Evolutionary conservation across 2,329 filamentous ascomycete species (phyloP).

Genomic region (Colletotrichum cereale): DNA sequence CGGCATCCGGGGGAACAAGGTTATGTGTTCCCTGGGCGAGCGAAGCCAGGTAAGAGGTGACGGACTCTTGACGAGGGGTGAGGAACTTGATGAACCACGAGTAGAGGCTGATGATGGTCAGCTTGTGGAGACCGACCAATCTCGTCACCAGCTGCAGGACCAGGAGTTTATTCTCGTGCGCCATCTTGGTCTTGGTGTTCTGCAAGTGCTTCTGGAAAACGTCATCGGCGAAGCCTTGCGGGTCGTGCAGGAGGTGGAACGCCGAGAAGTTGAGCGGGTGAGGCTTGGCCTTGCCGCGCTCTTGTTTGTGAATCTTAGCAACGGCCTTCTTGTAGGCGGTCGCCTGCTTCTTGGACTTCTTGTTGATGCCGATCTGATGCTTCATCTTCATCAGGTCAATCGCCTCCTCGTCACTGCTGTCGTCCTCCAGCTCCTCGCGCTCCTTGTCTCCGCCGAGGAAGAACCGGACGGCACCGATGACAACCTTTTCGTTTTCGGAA

Average conservation of each 20-base stretch:
- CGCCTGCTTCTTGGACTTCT: slow-evolving; percentile 91
- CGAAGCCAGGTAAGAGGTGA: slow-evolving; percentile 93
- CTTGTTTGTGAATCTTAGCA: slow-evolving; percentile 83
- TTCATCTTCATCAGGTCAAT: slow-evolving; percentile 84
- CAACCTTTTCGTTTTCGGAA: slow-evolving; percentile 92
- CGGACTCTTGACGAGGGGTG: slow-evolving; percentile 87
- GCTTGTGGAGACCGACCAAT: slow-evolving; percentile 91
- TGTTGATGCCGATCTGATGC: slow-evolving; percentile 92
- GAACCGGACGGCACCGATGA: slow-evolving; percentile 88
- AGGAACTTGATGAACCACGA: slow-evolving; percentile 97
- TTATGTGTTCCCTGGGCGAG: slow-evolving; percentile 93
- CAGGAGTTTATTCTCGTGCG: slow-evolving; percentile 89
- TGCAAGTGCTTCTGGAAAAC: slow-evolving; percentile 94
- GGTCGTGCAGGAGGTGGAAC: slow-evolving; percentile 91
- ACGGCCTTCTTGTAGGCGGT: slow-evolving; percentile 84
- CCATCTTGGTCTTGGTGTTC: slow-evolving; percentile 85
- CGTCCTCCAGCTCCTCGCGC: slow-evolving; percentile 91
- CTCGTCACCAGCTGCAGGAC: slow-evolving; percentile 92
- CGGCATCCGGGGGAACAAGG: slow-evolving; percentile 89
- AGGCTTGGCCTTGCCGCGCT: slow-evolving; percentile 88
- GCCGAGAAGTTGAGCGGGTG: slow-evolving; percentile 96
- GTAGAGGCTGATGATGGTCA: slow-evolving; percentile 91
- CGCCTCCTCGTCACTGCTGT: slow-evolving; percentile 85
- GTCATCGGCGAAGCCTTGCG: slow-evolving; percentile 91
- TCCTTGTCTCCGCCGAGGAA: slow-evolving; percentile 98